A percentile compares a stretch with the other conserved stretches of the same genome.
phyloP scores from a whole-genome alignment of 345 rosid genomes.

The Acer negundo region DNA sequence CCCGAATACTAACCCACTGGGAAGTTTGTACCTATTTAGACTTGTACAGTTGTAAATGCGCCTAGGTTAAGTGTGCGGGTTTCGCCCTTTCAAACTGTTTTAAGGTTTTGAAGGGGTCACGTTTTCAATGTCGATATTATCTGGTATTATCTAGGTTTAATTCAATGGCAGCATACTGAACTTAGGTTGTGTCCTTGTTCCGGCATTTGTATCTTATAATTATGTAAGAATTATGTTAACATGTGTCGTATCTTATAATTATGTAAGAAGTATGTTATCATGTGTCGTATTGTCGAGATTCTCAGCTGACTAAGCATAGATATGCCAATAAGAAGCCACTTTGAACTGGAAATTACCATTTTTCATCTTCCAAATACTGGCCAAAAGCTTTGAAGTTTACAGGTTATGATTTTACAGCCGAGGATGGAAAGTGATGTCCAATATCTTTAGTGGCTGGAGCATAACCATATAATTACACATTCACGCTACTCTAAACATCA shows the following conservation, averaged over 20 bases:
- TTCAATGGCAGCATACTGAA: neutral
- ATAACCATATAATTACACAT: neutral
- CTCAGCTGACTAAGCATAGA: neutral
- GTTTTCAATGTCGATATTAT: neutral
- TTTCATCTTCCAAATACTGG: neutral
- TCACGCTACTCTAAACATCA: neutral
- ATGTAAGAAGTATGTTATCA: too few relatives aligned
- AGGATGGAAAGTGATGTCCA: neutral
- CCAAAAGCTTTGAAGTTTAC: neutral
- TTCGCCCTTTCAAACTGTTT: slow-evolving; percentile 19
- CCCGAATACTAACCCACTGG: neutral
- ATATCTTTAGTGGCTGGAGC: neutral
- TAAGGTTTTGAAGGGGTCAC: slow-evolving; percentile 20
- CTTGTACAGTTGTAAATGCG: slow-evolving; percentile 27
- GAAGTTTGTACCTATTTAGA: neutral
- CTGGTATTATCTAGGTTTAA: slow-evolving; percentile 4
- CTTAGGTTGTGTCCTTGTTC: neutral
- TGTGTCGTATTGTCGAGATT: too few relatives aligned
- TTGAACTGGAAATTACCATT: neutral
- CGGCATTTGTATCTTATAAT: neutral
- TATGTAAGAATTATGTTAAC: too few relatives aligned
- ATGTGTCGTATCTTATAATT: too few relatives aligned
- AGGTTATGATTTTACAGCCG: neutral
- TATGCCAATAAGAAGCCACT: neutral
- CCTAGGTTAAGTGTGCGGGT: slow-evolving; percentile 15